Evolutionary conservation across 345 rosid genomes (phyloP).

Genomic region (Sonneratia alba): DNA sequence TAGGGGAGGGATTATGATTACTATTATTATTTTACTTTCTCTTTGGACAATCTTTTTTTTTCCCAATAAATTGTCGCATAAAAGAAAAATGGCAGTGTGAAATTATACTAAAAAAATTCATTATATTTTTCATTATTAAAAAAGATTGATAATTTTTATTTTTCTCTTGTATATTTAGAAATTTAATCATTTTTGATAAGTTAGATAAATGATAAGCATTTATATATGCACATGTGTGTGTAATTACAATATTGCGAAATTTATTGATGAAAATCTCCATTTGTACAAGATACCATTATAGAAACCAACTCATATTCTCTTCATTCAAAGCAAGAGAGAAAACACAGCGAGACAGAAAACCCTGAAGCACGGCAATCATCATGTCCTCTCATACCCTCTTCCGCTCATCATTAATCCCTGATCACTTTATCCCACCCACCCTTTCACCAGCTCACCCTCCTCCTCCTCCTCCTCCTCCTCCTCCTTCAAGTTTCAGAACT

Average conservation of each 20-base stretch:
- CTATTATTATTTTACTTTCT: background rate
- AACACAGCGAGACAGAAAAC: background rate
- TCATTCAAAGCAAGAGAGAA: conserved; percentile 4
- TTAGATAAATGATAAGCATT: too few species aligned
- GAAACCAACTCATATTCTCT: background rate
- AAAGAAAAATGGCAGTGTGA: too few species aligned
- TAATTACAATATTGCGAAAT: background rate
- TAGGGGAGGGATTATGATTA: background rate
- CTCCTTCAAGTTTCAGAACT: conserved; percentile 6
- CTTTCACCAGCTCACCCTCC: background rate
- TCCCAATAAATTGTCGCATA: too few species aligned
- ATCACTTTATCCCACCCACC: background rate
- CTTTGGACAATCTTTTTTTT: too few species aligned
- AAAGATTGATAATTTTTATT: too few species aligned
- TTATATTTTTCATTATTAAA: too few species aligned
- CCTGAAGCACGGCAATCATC: conserved; percentile 27
- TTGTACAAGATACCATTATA: background rate
- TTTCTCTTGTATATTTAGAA: too few species aligned
- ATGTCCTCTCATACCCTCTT: conserved; percentile 34
- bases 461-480: conserved; percentile 21
- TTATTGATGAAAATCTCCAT: background rate
- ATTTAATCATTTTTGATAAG: too few species aligned
- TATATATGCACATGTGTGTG: too few species aligned
- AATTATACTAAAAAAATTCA: too few species aligned
- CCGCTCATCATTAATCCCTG: conserved; percentile 29